Conservation (phyloP, 345 rosid genomes). For the Euphorbia pulcherrima region DNA sequence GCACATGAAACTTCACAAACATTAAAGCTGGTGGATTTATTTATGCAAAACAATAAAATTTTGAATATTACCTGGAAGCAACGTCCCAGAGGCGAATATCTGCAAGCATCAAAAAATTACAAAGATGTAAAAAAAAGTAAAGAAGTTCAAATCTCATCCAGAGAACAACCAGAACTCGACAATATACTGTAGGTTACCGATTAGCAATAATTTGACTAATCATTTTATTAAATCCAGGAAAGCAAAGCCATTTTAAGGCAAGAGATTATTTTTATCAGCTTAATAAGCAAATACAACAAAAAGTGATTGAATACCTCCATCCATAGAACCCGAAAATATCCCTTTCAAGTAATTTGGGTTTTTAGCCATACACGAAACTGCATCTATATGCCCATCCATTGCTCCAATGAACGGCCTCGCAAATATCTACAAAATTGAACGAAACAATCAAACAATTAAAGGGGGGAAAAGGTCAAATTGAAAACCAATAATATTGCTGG, state of each 20-base stretch:
- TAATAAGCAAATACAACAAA: background rate
- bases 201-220: background rate
- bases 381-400: conserved; percentile 91
- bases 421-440: conserved; percentile 51
- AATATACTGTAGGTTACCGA: background rate
- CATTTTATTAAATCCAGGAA: background rate
- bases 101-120: conserved; percentile 27
- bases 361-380: conserved; percentile 89
- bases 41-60: background rate
- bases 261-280: background rate
- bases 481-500: background rate
- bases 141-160: background rate
- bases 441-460: background rate
- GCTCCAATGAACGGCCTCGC: conserved; percentile 94
- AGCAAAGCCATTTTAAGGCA: background rate
- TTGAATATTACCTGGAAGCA: conserved; percentile 56
- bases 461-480: background rate
- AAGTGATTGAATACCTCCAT: conserved; percentile 57
- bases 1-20: background rate
- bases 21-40: background rate
- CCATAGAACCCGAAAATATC: conserved; percentile 88
- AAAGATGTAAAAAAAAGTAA: background rate
- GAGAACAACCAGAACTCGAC: background rate
- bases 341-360: conserved; percentile 83
- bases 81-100: conserved; percentile 97